Conservation (phyloP, 2,329 filamentous ascomycete genomes). For the Xylaria sp. region DNA sequence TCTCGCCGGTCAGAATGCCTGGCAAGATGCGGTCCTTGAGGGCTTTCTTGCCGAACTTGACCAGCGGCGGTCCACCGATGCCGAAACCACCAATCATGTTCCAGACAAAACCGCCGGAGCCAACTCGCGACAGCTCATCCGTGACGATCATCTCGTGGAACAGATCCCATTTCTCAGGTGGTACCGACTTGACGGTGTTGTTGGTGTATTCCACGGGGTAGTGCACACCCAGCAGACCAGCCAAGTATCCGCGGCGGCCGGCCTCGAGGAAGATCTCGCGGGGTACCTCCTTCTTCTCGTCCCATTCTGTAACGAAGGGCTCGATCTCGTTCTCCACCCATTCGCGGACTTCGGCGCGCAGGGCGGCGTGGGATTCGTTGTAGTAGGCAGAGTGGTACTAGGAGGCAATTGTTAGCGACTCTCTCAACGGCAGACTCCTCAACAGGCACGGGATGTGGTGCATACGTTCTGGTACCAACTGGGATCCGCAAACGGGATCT, state of each 20-base stretch:
- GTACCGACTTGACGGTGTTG: constrained; percentile 78
- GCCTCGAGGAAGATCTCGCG: constrained; percentile 93
- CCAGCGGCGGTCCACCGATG: constrained; percentile 89
- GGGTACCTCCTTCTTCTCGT: constrained; percentile 92
- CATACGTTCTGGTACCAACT: constrained; percentile 93
- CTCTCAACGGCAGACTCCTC: background rate
- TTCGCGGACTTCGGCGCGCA: constrained; percentile 89
- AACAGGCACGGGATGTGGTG: background rate
- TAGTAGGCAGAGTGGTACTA: constrained; percentile 97
- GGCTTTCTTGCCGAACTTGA: constrained; percentile 89
- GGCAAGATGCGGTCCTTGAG: constrained; percentile 90
- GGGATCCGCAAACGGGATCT: constrained; percentile 92
- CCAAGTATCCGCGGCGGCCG: constrained; percentile 91
- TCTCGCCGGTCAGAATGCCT: constrained; percentile 88
- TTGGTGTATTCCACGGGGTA: constrained; percentile 82
- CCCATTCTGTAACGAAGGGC: constrained; percentile 94
- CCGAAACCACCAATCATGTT: constrained; percentile 96
- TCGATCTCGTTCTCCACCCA: constrained; percentile 93
- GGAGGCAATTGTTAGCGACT: constrained; percentile 29
- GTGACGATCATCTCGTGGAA: constrained; percentile 98
- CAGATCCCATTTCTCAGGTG: constrained; percentile 92
- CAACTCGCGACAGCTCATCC: constrained; percentile 89
- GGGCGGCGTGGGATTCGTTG: constrained; percentile 91
- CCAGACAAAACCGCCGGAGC: constrained; percentile 95
- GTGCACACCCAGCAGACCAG: constrained; percentile 86